Base-by-base conservation (phyloP, 2,329 filamentous ascomycete species). In the Colletotrichum siamense region DNA sequence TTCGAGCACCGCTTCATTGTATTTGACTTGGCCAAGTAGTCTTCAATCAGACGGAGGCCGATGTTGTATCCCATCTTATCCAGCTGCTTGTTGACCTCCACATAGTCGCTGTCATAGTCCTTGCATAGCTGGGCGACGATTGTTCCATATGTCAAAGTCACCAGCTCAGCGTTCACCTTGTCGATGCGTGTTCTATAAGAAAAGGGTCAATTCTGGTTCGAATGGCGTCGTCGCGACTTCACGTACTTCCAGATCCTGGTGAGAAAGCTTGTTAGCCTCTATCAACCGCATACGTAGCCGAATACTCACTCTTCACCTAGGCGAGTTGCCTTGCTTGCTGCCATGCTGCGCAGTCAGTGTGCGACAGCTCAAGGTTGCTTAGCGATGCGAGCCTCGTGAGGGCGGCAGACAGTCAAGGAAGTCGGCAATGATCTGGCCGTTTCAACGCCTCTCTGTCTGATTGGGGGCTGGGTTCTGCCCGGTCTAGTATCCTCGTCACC, bases 41-140 rank as follows among this genome's bases (percentile, higher is more conserved):
- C 97, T 81, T 99, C 97, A 80, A 99, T 98, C 79, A 99, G 87
- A 49, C 97, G 95, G 82, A 99, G 90, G 32, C 97, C 97, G 79
- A 99, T 99, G 82, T 99, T 99, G 88, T 99, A 98, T 71, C 97
- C 97, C 97, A 99, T 99, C 87, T 96, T 98, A 84, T 99, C 97
- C 61, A 99, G 91, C 85, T 99, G 97, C 85, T 96, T 96, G 88
- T 99, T 99, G 83, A 99, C 96, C 84, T 99, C 96, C 68, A 92
- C 89, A 84, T 99, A 99, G 87, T 99, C 95, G 81, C 92, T 93
- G 81, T 98, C 96, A 84, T 96, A 98, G 88, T 99, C 97, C 85
- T 96, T 96, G 88, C 96, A 99, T 79, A 99, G 90, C 85, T 99
- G 96, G 73, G 96, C 95, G 73, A 99, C 97, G 78, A 99, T 98